Conservation (phyloP, 257 asterid species). For the Solanum medicagineum region DNA sequence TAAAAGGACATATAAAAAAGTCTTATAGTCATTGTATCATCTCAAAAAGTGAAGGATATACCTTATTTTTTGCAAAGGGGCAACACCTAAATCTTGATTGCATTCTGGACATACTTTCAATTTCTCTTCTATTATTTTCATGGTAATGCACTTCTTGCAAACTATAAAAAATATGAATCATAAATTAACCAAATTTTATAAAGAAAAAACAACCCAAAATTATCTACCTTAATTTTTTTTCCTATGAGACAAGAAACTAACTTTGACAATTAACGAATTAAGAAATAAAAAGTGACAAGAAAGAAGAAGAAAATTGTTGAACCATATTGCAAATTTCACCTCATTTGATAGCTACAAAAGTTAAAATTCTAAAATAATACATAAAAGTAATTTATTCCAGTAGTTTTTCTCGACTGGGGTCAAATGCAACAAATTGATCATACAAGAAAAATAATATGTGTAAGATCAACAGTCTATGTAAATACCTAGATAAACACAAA, state of each 20-base stretch:
- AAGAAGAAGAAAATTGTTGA: background rate
- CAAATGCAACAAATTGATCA: background rate
- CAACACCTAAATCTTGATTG: slow-evolving; percentile 36
- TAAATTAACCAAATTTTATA: background rate
- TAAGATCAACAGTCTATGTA: background rate
- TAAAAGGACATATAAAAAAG: background rate
- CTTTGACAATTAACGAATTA: background rate
- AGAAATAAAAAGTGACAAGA: background rate
- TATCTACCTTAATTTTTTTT: too few relatives aligned
- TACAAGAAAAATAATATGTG: background rate
- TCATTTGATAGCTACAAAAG: background rate
- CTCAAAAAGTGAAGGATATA: too few relatives aligned
- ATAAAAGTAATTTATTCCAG: background rate
- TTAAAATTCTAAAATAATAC: background rate
- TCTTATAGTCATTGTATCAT: too few relatives aligned
- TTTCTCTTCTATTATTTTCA: slow-evolving; percentile 33
- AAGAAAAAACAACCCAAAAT: too few relatives aligned
- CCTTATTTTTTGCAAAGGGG: slow-evolving; percentile 61
- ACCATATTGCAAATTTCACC: background rate
- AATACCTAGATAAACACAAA: background rate
- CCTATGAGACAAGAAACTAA: background rate
- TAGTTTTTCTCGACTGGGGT: background rate
- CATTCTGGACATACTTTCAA: slow-evolving; percentile 44
- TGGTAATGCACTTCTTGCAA: slow-evolving; percentile 52
- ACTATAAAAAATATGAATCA: slow-evolving; percentile 9